Conservation (phyloP, 2,329 filamentous ascomycete species). For the Cercospora citrullina region DNA sequence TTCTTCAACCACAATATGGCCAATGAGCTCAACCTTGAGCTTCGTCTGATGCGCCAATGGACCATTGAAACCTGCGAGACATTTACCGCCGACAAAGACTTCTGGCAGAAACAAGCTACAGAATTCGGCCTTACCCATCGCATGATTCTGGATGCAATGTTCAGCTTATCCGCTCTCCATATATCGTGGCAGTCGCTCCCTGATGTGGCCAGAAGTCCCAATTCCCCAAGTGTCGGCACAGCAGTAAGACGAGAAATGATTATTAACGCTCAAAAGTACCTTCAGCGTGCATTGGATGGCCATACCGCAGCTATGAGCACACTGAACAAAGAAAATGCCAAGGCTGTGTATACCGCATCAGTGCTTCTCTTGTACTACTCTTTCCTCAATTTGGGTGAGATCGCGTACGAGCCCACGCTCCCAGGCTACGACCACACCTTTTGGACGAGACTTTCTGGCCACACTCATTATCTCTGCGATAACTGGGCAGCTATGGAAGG, state of each 20-base stretch:
- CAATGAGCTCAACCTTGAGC: constrained; percentile 26
- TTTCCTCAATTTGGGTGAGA: constrained; percentile 30
- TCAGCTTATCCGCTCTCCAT: constrained; percentile 32
- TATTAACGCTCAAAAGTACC: constrained; percentile 28
- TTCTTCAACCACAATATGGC: neutral
- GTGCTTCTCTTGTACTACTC: constrained; percentile 30
- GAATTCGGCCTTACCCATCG: constrained; percentile 31
- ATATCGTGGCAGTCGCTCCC: constrained; percentile 23
- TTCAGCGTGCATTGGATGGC: constrained; percentile 32
- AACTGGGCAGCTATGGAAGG: constrained; percentile 21
- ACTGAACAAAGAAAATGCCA: constrained; percentile 25
- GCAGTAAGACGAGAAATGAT: constrained; percentile 27
- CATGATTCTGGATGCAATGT: constrained; percentile 31
- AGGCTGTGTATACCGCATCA: constrained; percentile 30
- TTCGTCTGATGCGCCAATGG: constrained; percentile 34
- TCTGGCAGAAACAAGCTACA: constrained; percentile 32
- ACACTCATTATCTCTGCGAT: constrained; percentile 25
- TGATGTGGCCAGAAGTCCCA: neutral
- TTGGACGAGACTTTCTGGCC: constrained; percentile 31
- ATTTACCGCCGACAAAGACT: constrained; percentile 30
- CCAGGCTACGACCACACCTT: constrained; percentile 26
- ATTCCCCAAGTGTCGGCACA: neutral
- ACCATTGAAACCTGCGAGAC: constrained; percentile 28
- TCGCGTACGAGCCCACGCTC: constrained; percentile 22
- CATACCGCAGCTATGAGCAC: constrained; percentile 24